Percentiles rank a stretch among this genome's conserved stretches.
These are phyloP conservation scores for Aspergillus heteromorphus DNA, from an alignment of 495 filamentous ascomycete species.

Conservation along the genomic window DNA sequence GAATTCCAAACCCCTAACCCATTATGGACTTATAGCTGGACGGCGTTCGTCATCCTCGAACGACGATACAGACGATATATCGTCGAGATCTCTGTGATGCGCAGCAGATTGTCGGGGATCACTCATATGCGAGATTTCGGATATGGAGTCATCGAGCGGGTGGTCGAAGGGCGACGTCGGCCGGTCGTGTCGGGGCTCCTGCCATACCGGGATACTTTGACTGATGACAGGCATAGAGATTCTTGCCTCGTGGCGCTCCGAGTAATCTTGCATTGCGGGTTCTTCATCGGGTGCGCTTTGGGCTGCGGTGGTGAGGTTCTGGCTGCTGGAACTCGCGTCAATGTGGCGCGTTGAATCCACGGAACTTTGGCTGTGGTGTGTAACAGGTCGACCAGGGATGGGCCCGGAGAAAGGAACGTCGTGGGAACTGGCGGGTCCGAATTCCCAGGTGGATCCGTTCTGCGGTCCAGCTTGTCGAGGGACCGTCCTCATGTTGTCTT, in stretches of 20 bases:
- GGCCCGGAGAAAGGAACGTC: slow-evolving; percentile 1
- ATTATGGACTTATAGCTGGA: not conserved
- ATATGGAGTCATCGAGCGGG: slow-evolving; percentile 24
- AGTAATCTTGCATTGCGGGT: not conserved
- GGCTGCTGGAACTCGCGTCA: not conserved
- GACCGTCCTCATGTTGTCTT: not conserved
- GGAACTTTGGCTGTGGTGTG: not conserved
- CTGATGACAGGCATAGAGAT: not conserved
- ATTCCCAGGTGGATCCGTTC: not conserved
- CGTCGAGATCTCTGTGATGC: slow-evolving; percentile 16
- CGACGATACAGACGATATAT: slow-evolving; percentile 35
- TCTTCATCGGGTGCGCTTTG: not conserved
- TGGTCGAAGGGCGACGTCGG: slow-evolving; percentile 25
- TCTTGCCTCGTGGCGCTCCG: not conserved
- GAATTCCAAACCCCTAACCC: not conserved
- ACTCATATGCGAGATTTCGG: slow-evolving; percentile 26
- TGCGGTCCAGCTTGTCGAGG: not conserved
- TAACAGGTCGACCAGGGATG: not conserved
- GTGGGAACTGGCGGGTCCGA: not conserved
- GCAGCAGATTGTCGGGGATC: slow-evolving; percentile 4
- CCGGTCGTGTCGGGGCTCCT: slow-evolving; percentile 3
- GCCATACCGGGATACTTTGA: not conserved
- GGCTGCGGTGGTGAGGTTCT: not conserved
- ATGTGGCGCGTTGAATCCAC: not conserved
- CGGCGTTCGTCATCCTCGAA: slow-evolving; percentile 17